These are phyloP conservation scores for Paracamarosporium sp. DNA, from an alignment of 2,329 filamentous ascomycete genomes.

Conservation along the genomic window DNA sequence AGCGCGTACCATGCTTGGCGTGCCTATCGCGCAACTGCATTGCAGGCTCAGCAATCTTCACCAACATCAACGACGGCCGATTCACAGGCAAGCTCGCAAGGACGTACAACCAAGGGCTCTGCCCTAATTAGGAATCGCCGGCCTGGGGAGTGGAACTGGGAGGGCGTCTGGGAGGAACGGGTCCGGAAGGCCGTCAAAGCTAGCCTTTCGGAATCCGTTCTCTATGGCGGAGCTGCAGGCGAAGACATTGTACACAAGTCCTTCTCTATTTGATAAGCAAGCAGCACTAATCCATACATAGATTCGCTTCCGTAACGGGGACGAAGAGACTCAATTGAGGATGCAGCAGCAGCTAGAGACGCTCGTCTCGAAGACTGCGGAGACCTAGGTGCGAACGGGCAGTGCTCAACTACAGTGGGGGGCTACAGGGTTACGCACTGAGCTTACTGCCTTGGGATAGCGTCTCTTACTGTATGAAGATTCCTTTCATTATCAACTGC, in stretches of 20 bases:
- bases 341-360: conserved; percentile 39
- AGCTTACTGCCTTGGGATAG: too few species aligned
- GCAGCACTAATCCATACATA: conserved; percentile 20
- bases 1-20: conserved; percentile 96
- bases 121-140: conserved; percentile 59
- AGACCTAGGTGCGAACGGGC: neutral
- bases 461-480: too few species aligned
- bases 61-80: conserved; percentile 35
- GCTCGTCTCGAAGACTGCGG: conserved; percentile 21
- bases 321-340: conserved; percentile 38
- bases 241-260: conserved; percentile 71
- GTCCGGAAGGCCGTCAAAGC: conserved; percentile 79
- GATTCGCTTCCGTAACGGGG: conserved; percentile 48
- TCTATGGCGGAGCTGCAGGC: conserved; percentile 71
- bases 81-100: conserved; percentile 12
- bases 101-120: conserved; percentile 22
- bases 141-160: conserved; percentile 95
- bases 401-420: neutral
- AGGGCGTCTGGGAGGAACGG: conserved; percentile 92
- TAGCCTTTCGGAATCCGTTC: conserved; percentile 78
- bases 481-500: neutral
- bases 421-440: too few species aligned
- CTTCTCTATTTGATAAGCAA: neutral
- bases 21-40: conserved; percentile 65
- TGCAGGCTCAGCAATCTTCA: conserved; percentile 29